Conservation (phyloP, 2,329 filamentous ascomycete species). For the Diaporthe eres region DNA sequence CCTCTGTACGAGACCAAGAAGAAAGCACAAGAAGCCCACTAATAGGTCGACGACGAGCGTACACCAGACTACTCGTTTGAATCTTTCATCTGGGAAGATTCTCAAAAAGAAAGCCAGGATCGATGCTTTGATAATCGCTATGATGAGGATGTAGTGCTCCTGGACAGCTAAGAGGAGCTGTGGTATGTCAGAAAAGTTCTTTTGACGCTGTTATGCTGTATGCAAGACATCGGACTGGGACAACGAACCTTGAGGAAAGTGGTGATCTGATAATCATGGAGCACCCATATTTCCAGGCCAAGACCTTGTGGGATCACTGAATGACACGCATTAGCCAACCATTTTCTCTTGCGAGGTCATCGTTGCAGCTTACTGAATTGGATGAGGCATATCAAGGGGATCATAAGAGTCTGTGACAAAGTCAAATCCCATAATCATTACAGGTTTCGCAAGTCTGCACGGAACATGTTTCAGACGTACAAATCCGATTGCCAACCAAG, state of each 20-base stretch:
- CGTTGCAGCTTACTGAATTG: not conserved
- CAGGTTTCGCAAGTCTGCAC: too few species aligned
- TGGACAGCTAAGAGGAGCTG: not conserved
- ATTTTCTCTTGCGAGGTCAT: not conserved
- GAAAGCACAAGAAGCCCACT: not conserved
- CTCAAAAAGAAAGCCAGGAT: constrained; percentile 17
- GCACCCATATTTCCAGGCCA: constrained; percentile 8
- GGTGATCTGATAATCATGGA: constrained; percentile 5
- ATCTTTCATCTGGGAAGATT: constrained; percentile 21
- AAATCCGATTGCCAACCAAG: not conserved
- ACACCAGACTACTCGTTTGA: constrained; percentile 2
- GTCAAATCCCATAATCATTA: not conserved
- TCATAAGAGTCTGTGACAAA: not conserved
- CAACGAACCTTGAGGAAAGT: not conserved
- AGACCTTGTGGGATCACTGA: constrained; percentile 8
- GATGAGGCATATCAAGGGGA: not conserved
- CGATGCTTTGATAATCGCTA: constrained; percentile 19
- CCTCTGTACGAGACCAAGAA: not conserved
- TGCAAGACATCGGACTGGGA: not conserved
- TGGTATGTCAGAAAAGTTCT: not conserved
- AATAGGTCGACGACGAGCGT: not conserved
- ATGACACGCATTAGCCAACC: not conserved
- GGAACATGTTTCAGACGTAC: not conserved
- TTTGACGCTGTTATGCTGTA: fast-evolving
- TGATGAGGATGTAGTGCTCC: not conserved